Conservation (phyloP, 1,139 yeast genomes). For the Sugiyamaella novakii region DNA sequence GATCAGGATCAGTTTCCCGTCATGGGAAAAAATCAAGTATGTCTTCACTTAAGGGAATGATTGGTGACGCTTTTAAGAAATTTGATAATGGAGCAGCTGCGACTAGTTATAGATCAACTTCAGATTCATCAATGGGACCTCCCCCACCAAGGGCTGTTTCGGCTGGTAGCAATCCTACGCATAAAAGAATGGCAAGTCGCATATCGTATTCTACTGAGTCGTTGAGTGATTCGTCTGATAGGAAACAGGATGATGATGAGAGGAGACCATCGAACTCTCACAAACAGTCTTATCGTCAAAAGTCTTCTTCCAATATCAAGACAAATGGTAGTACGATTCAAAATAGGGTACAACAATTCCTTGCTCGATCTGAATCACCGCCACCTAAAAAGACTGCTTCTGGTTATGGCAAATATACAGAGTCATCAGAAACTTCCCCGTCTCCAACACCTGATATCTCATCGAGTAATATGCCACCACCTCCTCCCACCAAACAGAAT, state of each 20-base stretch:
- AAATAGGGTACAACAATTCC: conserved; percentile 63
- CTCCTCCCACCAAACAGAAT: conserved; percentile 10
- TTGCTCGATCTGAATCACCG: conserved; percentile 52
- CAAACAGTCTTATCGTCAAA: no score
- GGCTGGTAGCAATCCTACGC: conserved; percentile 17
- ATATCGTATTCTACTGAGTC: conserved; percentile 30
- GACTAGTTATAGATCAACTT: conserved; percentile 9
- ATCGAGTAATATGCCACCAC: conserved; percentile 9
- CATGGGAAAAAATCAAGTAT: conserved; percentile 35
- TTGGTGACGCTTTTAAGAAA: conserved; percentile 41
- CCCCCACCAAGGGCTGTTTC: conserved; percentile 24
- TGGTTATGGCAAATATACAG: conserved; percentile 78
- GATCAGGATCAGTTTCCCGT: conserved; percentile 19
- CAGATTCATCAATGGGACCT: conserved; percentile 18
- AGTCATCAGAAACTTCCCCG: conserved; percentile 27
- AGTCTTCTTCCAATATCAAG: background rate
- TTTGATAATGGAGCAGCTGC: conserved; percentile 27
- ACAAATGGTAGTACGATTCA: conserved; percentile 47
- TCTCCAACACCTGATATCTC: background rate
- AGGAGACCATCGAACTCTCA: background rate
- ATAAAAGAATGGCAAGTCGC: conserved; percentile 19
- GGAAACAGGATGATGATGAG: conserved; percentile 1
- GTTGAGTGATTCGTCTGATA: conserved; percentile 23
- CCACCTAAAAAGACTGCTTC: conserved; percentile 59
- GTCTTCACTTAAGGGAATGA: conserved; percentile 34